Base-by-base conservation (phyloP, 2,329 filamentous ascomycete species). In the Parastagonospora avenae region DNA sequence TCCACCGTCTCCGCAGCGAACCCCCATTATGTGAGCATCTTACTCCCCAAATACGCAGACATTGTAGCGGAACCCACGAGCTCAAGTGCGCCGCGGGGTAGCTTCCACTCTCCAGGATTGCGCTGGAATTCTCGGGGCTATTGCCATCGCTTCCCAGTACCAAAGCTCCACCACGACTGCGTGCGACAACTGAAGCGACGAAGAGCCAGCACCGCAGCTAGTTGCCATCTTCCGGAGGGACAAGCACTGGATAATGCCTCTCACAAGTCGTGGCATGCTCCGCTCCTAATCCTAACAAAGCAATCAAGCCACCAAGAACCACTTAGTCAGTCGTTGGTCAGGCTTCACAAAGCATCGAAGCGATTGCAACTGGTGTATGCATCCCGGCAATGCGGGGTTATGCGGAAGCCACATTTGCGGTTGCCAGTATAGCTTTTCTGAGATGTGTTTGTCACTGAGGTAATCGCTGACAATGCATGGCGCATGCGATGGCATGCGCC, bases 401-500 rank as follows among this genome's bases (percentile, higher is more conserved):
- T 19, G 28, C 43, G 10, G 8, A 30, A 11, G 27, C 33, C 12
- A 29, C 19, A 42, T 29, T 28, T 10, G 24, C 42, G 38, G 11
- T 29, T 46, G 46, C 36, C 29, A 42, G n/a, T 4, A n/a, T 30
- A 29, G 38, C 24, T 30, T n/a, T 15, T 7, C 36, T 36, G 35
- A 35, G n/a, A 27, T 39, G 45, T 42, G 45, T 67, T 62, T 64
- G 63, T 64, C 59, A 63, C 47, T 52, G 29, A 19, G 42, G 52
- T 55, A 59, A 61, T 61, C 45, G 62, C 62, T 64, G 65, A 68
- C 65, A 52, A 47, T 62, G 65, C 65, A 64, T 59, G 58, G 46
- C 31, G 46, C 15, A 32, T 16, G n/a, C 29, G 12, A 12, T 24
- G 19, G 19, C 19, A 24, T 24, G 19, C 5, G 19, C 19, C 19